Evolutionary conservation across 139 green algal species (phyloP), one percentile per base, ranked within the genome.

Genomic region (Chlamydomonas applanata): DNA sequence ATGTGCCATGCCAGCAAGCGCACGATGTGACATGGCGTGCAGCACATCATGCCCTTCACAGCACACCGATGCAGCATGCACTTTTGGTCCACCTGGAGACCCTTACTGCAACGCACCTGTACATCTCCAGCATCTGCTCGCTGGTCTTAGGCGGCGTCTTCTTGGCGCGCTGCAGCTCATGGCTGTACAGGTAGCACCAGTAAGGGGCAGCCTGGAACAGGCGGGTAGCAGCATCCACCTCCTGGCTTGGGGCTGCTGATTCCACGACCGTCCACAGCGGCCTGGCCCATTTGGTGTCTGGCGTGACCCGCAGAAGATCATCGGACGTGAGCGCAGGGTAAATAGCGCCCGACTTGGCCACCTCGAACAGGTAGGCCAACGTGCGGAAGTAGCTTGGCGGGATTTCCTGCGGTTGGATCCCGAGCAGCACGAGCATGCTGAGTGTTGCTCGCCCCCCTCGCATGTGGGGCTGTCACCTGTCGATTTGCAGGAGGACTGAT

Each of bases 161-260:
- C 33, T 79, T 79, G 16, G 64, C 46, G 7, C 44, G 32, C 24
- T 30, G 35, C 1, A 49, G 73, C 34, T 74, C 65, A 54, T 79
- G 74, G 25, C 36, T 74, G 74, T 79, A 79, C 52, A 79, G 65
- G 74, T 79, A 79, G 65, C 74, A 79, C 74, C 74, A 79, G 24
- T 34, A 70, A 17, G 74, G 74, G 17, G 74, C 63, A 16, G 52
- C 30, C 1, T 29, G 29, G 1, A 79, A 65, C 40, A 79, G 74
- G 33, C 40, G 2, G 11, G 34, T 27, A 2, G 69, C 33, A 16
- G 33, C 19, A 30, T 30, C 22, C 22, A 5, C 3, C 16, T 71
- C 63, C 5, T 53, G 4, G 34, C 3, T 30, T 5, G 62, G 64
- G 1, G 29, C 24, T 35, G 36, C 24, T 2, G 64, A 20, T 25